Evolutionary conservation across 1,139 yeast species (phyloP).

Genomic region (Pichia inconspicua): DNA sequence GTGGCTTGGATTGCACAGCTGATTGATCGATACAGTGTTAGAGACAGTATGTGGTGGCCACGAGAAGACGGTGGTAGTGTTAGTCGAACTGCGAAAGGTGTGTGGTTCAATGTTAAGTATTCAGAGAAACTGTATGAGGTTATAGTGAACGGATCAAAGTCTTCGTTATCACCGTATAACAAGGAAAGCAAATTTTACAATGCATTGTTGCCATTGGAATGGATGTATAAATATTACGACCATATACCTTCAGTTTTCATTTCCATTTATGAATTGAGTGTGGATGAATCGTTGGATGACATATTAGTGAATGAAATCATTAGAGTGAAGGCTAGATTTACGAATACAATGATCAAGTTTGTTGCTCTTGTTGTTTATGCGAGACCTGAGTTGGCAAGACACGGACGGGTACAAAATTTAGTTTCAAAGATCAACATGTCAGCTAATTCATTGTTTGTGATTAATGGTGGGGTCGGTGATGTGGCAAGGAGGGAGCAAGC

Average conservation of each 20-base stretch:
- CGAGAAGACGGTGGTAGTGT: slow-evolving; percentile 8
- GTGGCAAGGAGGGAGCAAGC: slow-evolving; percentile 9
- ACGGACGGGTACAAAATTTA: slow-evolving; percentile 18
- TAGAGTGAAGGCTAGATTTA: slow-evolving; percentile 29
- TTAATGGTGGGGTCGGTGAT: slow-evolving; percentile 8
- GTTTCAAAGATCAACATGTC: slow-evolving; percentile 32
- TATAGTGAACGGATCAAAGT: slow-evolving; percentile 13
- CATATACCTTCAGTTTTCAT: slow-evolving; percentile 37
- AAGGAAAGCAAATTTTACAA: slow-evolving; percentile 32
- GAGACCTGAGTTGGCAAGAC: slow-evolving; percentile 1
- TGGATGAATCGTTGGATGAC: slow-evolving; percentile 16
- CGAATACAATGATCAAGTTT: slow-evolving; percentile 13
- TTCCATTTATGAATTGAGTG: slow-evolving; percentile 33
- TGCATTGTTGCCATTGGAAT: slow-evolving; percentile 35
- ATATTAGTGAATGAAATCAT: slow-evolving; percentile 31
- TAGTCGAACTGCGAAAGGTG: slow-evolving; percentile 9
- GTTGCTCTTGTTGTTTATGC: slow-evolving; percentile 9
- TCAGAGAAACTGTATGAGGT: slow-evolving; percentile 21
- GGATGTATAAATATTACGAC: slow-evolving; percentile 44
- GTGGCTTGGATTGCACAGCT: slow-evolving; percentile 25
- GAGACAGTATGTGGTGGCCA: slow-evolving; percentile 27
- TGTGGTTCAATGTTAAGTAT: slow-evolving; percentile 25
- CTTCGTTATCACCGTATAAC: slow-evolving; percentile 35
- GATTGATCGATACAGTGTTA: slow-evolving; percentile 25
- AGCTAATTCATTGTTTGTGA: slow-evolving; percentile 27